Evolutionary conservation across 164 flowering plant genomes (phyloP).

Genomic region (Saururus chinensis): DNA sequence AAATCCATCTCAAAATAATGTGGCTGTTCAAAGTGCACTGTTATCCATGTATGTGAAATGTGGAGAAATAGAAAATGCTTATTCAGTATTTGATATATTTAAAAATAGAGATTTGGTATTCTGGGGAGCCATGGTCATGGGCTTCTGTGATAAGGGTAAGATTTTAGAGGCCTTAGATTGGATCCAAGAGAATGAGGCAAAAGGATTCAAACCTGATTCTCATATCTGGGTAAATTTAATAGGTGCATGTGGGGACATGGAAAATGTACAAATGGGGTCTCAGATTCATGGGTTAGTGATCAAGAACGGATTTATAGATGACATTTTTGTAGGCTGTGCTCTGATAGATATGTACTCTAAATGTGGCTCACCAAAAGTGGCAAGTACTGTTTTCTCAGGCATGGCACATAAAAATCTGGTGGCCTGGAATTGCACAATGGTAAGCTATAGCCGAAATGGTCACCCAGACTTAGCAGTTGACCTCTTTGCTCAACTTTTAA

Average conservation of each 20-base stretch:
- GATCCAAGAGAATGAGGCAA: conserved; percentile 21
- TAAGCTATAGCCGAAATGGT: conserved; percentile 30
- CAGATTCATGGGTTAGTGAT: conserved; percentile 35
- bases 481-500: conserved; percentile 27
- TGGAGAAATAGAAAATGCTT: conserved; percentile 29
- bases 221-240: conserved; percentile 28
- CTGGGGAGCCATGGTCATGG: conserved; percentile 52
- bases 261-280: conserved; percentile 21
- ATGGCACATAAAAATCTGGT: conserved; percentile 38
- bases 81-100: conserved; percentile 22
- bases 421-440: conserved; percentile 49
- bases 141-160: conserved; percentile 29
- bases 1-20: conserved; percentile 22
- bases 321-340: conserved; percentile 37
- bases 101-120: conserved; percentile 33
- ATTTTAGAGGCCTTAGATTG: conserved; percentile 25
- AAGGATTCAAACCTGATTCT: conserved; percentile 36
- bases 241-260: conserved; percentile 27
- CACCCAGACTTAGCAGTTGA: conserved; percentile 29
- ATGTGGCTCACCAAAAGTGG: conserved; percentile 25
- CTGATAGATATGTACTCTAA: conserved; percentile 48
- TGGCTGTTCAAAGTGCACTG: conserved; percentile 36
- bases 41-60: conserved; percentile 47
- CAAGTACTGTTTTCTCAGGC: conserved; percentile 25
- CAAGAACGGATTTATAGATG: conserved; percentile 26